Percentiles rank a stretch among this genome's conserved stretches.
Evolutionary conservation across 495 filamentous ascomycete species (phyloP).

Genomic region (Penicillium flavigenum): DNA sequence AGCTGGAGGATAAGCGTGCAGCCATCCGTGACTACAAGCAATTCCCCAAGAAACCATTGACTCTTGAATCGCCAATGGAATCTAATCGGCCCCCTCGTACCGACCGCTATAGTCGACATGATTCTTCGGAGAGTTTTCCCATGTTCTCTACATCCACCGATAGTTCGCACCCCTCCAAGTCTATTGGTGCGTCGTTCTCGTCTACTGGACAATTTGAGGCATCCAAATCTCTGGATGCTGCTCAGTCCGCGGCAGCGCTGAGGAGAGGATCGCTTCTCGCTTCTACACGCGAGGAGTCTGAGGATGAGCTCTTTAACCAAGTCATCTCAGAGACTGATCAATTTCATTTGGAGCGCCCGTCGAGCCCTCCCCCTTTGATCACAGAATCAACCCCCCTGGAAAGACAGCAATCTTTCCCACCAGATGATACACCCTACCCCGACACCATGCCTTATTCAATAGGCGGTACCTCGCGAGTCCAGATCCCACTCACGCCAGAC

Average conservation of each 20-base stretch:
- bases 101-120: constrained; percentile 56
- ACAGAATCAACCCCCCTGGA: constrained; percentile 40
- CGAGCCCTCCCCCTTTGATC: constrained; percentile 40
- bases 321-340: constrained; percentile 20
- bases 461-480: constrained; percentile 28
- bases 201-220: constrained; percentile 28
- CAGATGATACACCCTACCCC: background rate
- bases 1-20: constrained; percentile 44
- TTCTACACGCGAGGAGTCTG: constrained; percentile 25
- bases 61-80: constrained; percentile 40
- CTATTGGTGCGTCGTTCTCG: constrained; percentile 44
- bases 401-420: background rate
- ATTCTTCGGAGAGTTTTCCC: constrained; percentile 78
- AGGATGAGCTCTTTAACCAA: constrained; percentile 28
- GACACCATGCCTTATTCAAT: constrained; percentile 12
- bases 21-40: constrained; percentile 48
- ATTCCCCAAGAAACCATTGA: constrained; percentile 44
- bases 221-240: constrained; percentile 16
- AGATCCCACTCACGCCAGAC: constrained; percentile 35
- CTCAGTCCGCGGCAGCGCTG: constrained; percentile 11
- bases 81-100: constrained; percentile 35
- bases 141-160: constrained; percentile 79
- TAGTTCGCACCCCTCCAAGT: constrained; percentile 52
- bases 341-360: constrained; percentile 43
- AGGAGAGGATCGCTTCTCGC: constrained; percentile 30